These are phyloP conservation scores for Kokia cookei DNA, from an alignment of 441 rosid genomes.

Conservation along the genomic window DNA sequence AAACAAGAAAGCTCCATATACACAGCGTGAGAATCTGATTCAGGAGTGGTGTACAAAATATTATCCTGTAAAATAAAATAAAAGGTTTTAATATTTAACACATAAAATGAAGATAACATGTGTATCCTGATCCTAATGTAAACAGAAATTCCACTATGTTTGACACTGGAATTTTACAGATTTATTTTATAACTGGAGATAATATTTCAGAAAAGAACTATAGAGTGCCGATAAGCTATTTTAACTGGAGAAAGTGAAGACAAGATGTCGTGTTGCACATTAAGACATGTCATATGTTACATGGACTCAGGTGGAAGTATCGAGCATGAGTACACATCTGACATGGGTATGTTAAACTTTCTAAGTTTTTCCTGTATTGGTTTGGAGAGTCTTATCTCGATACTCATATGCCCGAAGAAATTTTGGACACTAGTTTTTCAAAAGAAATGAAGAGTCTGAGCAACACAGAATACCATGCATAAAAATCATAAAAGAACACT, in stretches of 20 bases:
- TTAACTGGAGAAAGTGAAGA: background rate
- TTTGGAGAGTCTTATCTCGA: background rate
- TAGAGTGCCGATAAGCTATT: background rate
- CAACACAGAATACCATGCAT: background rate
- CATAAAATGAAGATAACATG: background rate
- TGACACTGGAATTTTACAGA: background rate
- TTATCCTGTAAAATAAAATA: slow-evolving; percentile 52
- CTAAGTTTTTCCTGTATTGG: background rate
- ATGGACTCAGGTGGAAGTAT: background rate
- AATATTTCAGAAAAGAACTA: background rate
- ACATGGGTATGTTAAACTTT: background rate
- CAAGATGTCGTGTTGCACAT: background rate
- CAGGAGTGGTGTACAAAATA: slow-evolving; percentile 51
- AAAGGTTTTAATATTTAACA: background rate
- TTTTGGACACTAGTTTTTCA: background rate
- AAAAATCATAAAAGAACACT: background rate
- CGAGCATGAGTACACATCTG: background rate
- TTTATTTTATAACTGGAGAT: background rate
- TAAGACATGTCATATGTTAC: background rate
- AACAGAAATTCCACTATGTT: background rate
- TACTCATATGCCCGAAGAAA: background rate
- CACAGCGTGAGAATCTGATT: slow-evolving; percentile 61
- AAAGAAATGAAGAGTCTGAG: background rate
- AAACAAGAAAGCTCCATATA: slow-evolving; percentile 85
- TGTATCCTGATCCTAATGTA: background rate